Base-by-base conservation (phyloP, 768 basidiomycete genomes). In the Suillus cothurnatus region DNA sequence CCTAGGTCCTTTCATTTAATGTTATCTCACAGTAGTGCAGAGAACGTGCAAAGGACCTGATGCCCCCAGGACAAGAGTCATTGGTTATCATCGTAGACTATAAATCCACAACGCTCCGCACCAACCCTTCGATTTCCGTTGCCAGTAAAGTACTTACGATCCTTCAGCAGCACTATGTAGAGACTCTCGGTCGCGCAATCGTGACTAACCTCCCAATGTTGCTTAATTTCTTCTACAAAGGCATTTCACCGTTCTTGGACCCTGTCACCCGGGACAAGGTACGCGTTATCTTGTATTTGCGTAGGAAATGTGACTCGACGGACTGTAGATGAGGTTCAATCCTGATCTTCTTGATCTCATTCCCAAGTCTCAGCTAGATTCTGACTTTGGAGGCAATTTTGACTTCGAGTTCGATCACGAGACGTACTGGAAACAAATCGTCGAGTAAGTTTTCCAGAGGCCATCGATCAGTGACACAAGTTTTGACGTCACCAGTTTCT, bases 261-360 rank as follows among this genome's bases (percentile, higher is more conserved):
- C 94, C 94, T 7, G 87, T 94, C 36, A 95, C 94, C 0, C 82
- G 92, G 52, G 93, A 94, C 72, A 96, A 95, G 87, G 91, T 90
- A 31, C 36, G 81, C 15, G 45, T 9, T 50, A 38, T 34, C 0
- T 8, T 43, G 2, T 38, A 31, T 19, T 31, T 38, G 28, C n/a
- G 36, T 19, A 38, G 49, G 47, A 31, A 39, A 62, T 41, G 14
- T 31, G 19, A 23, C 7, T 39, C 47, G 23, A 36, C n/a, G n/a
- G 55, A 36, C n/a, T 36, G 9, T 19, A 93, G 91, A 93, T 95
- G 89, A 87, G 90, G 28, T 95, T 96, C 76, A 96, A 96, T 72
- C 93, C 94, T 5, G 84, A 93, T 69, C 81, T 96, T 6, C 74
- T 83, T 45, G 90, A 93, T 66, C 86, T 96, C 52, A 82, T 95